Base-by-base conservation (phyloP, 495 filamentous ascomycete species). In the Clohesyomyces aquaticus region DNA sequence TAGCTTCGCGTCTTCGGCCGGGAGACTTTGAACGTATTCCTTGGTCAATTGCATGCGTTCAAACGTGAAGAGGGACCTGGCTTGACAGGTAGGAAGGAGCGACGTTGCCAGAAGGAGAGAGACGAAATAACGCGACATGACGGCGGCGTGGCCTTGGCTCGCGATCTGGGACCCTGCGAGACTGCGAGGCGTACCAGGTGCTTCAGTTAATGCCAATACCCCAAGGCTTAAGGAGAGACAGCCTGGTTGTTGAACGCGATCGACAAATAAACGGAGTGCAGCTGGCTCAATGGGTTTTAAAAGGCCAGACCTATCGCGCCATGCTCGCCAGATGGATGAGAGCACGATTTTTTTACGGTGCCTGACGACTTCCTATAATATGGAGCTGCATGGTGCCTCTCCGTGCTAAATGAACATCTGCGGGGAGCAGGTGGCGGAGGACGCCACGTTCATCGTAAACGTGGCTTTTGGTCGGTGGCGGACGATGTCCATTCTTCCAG, bases 41-140 rank as follows among this genome's bases (percentile, higher is more conserved):
- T 32, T 50, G 22, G 63, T 66, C 47, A 66, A 48, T 54, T 66
- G 63, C 10, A 28, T 22, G 18, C 19, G 38, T 38, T 66, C 63
- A 41, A 45, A 66, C 4, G 35, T 11, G 45, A 66, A 66, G 1
- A 66, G 25, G 12, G 48, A 32, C 6, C 29, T 32, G 14, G 63
- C 21, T 54, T 46, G 63, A 12, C 50, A 61, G 0, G 29, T 25
- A 3, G 28, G 32, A 8, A 66, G 46, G 6, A 61, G 29, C 22
- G 63, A 52, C 23, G 42, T 46, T 23, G 63, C 50, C 4, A 66
- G 43, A n/a, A 66, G 26, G 22, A 60, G 28, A 9, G 49, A 50
- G 22, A 27, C 27, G 12, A 65, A 35, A 22, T 61, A 49, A 32
- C 19, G 61, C 29, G 29, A 16, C 61, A 65, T 58, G 22, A n/a